Conservation (phyloP, 225 moss, liverwort and hornwort species). For the Climacium dendroides region DNA sequence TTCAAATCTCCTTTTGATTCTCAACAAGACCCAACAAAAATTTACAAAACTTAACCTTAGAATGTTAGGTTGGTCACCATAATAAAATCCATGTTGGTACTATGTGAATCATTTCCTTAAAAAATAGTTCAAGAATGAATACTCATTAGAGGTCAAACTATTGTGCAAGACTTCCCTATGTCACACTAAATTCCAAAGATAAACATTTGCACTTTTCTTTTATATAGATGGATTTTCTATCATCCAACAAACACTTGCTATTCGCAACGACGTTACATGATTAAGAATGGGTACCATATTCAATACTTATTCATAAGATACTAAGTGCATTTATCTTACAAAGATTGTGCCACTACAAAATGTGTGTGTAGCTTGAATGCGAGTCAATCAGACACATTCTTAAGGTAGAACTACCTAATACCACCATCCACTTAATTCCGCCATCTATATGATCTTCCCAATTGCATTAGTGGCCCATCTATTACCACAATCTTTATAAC, state of each 20-base stretch:
- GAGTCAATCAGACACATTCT: too few species aligned
- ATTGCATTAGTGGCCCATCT: too few species aligned
- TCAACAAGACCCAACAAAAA: neutral
- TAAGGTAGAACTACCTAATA: too few species aligned
- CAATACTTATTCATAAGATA: neutral
- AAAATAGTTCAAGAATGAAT: neutral
- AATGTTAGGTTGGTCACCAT: accelerated
- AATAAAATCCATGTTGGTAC: accelerated
- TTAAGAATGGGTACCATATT: neutral
- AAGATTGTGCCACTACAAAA: neutral
- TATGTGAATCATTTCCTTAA: neutral
- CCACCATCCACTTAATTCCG: too few species aligned
- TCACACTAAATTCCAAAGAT: neutral
- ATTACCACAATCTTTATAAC: too few species aligned
- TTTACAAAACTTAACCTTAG: accelerated
- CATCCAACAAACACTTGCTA: neutral
- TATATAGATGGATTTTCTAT: neutral
- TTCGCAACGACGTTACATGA: accelerated
- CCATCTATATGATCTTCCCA: too few species aligned
- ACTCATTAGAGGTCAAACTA: neutral
- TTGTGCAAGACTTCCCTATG: accelerated
- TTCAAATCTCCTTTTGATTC: accelerated
- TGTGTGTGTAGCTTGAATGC: neutral
- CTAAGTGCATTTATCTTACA: neutral
- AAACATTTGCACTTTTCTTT: neutral